These are phyloP conservation scores for Verticillium albo-atrum DNA, from an alignment of 2,329 filamentous ascomycete species.

Conservation along the genomic window DNA sequence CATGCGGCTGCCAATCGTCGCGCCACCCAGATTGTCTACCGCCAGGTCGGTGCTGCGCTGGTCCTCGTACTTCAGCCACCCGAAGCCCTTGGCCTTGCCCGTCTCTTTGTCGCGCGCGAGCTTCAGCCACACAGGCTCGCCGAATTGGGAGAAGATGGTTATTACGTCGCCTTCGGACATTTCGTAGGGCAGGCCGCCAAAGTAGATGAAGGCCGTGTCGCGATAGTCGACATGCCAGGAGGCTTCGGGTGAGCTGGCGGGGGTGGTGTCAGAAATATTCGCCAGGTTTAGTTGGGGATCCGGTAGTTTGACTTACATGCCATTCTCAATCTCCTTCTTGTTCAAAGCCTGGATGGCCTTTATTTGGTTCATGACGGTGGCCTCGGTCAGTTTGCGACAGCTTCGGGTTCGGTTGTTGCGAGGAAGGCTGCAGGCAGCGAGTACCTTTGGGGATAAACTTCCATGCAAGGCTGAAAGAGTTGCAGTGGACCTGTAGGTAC, in stretches of 20 bases:
- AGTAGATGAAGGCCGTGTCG: conserved; percentile 94
- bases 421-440: background rate
- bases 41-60: conserved; percentile 93
- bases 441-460: background rate
- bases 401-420: background rate
- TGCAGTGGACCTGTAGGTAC: background rate
- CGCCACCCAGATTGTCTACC: conserved; percentile 90
- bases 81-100: conserved; percentile 90
- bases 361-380: conserved; percentile 80
- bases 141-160: conserved; percentile 95
- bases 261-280: conserved; percentile 1
- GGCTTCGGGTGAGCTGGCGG: conserved; percentile 67
- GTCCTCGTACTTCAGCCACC: conserved; percentile 97
- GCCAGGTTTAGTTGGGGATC: background rate
- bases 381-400: background rate
- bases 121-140: conserved; percentile 90
- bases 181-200: conserved; percentile 88
- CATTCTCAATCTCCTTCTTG: conserved; percentile 87
- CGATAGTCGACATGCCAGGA: conserved; percentile 98
- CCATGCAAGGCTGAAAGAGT: conserved; percentile 9
- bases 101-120: conserved; percentile 93
- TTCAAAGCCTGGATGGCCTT: conserved; percentile 90
- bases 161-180: conserved; percentile 93
- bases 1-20: conserved; percentile 73
- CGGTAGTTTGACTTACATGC: conserved; percentile 53